Percentiles rank a stretch among this genome's conserved stretches.
Conservation (phyloP, 2,329 filamentous ascomycete species). For the Aspergillus brunneoviolaceus region DNA sequence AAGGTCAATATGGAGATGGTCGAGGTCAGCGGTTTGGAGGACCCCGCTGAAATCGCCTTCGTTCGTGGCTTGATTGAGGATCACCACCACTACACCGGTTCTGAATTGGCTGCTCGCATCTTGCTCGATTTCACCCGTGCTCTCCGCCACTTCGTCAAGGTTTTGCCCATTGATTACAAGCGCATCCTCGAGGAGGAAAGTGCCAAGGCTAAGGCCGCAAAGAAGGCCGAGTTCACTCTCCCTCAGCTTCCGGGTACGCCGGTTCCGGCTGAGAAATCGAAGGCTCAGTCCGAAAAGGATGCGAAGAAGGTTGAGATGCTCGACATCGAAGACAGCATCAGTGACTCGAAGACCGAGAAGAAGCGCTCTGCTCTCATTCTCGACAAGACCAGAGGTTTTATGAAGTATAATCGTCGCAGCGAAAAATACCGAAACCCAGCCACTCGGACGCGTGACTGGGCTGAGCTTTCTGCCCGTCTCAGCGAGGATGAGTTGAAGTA, state of each 20-base stretch:
- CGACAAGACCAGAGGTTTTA: constrained; percentile 97
- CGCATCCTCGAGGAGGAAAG: constrained; percentile 83
- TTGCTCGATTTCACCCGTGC: constrained; percentile 94
- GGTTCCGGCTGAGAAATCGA: constrained; percentile 54
- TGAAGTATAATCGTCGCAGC: constrained; percentile 89
- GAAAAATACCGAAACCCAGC: constrained; percentile 90
- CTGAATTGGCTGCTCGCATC: constrained; percentile 87
- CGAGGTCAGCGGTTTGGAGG: constrained; percentile 78
- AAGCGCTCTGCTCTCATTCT: constrained; percentile 84
- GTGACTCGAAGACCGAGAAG: constrained; percentile 81
- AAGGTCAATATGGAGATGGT: constrained; percentile 99
- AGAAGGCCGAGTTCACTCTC: constrained; percentile 78
- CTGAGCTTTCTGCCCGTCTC: constrained; percentile 80
- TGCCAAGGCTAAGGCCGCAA: constrained; percentile 78
- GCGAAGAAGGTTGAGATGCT: constrained; percentile 68
- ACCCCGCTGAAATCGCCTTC: constrained; percentile 84
- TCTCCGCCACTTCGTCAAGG: constrained; percentile 86
- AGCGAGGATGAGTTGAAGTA: constrained; percentile 96
- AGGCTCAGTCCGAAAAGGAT: constrained; percentile 56
- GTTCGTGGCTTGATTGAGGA: constrained; percentile 91
- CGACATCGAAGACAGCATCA: constrained; percentile 90
- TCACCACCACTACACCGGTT: constrained; percentile 96
- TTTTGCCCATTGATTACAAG: constrained; percentile 94
- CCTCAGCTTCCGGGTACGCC: constrained; percentile 67
- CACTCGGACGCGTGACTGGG: constrained; percentile 88